Evolutionary conservation across 441 rosid species (phyloP), one percentile per base, ranked within the genome.

Genomic region (Pelargonium cotyledonis): DNA sequence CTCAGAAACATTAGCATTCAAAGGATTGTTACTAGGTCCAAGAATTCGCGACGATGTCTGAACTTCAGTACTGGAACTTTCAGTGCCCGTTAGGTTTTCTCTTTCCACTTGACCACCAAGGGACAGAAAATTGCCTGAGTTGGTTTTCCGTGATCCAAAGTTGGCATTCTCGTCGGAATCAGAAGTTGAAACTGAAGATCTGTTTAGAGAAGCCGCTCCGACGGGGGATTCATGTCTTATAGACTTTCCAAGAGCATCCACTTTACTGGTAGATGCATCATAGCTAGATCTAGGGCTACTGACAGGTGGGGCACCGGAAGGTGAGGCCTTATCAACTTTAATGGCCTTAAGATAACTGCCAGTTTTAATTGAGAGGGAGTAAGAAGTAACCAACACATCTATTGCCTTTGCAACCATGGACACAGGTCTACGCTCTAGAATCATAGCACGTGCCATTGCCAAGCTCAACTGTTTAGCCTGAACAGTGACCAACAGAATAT

Each of bases 381-480:
- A 95, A 31, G 96, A 89, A 69, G 83, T 73, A 76, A 92, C 89
- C 67, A 95, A 75, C 16, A 87, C 91, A 81, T 92, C 92, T 73
- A 90, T 82, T 71, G 90, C 92, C 82, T 75, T 89, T 44, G 93
- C 77, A 82, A 95, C 91, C 84, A 85, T 75, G 67, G 88, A 63
- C 66, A 92, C 87, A 65, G 98, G 97, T 79, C 95, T 84, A 72
- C 93, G 86, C 74, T 95, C 99, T 77, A 95, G 83, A 73, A 95
- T 90, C 70, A 84, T 75, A 72, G 89, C 82, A 64, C 85, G 85
- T 65, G 86, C 81, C 72, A 88, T 84, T 73, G 82, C 85, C 87
- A 95, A 80, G 81, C 93, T 88, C 72, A 95, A 72, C 75, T 89
- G 91, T 79, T 95, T 95, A 66, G 95, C 93, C 99, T 95, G 88